Base-by-base conservation (phyloP, 164 flowering plant genomes). In the Cinnamomum micranthum region DNA sequence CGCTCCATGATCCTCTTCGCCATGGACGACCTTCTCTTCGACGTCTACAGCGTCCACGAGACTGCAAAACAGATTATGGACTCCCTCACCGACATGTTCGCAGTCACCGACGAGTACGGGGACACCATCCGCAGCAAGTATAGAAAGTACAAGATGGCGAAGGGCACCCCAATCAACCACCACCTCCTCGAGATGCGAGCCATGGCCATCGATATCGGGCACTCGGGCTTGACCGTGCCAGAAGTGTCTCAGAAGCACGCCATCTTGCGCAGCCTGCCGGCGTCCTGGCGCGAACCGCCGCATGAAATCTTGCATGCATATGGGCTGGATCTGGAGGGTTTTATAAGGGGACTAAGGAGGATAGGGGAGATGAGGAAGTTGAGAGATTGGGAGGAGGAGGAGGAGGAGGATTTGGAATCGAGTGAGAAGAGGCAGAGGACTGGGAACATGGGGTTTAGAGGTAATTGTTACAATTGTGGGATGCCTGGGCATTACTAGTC, bases 11-110 rank as follows among this genome's bases (percentile, higher is more conserved):
- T 63, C 31, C 75, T 73, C 55, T 5, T 15, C 33, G 64, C 74
- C 52, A 50, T 76, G 58, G 78, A 76, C 50, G 51, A 76, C 28
- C 20, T 63, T 11, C 70, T 76, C 35, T 22, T 65, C 19, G 13
- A 24, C 65, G 9, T 50, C 25, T 71, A n/a, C 74, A 28, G 51
- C 25, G 63, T 14, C 19, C 50, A 70, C 63, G 20, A 50, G 6
- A 71, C 70, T 5, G 74, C 78, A 4, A 65, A 71, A 20, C 51
- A 63, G 50, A 50, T 76, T 7, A 71, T 65, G 74, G 78, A 71
- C 13, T 69, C 65, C 31, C 55, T 76, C n/a, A 25, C 65, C 25
- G 15, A 23, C 5, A 6, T 50, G 22, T 76, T 50, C 55, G 69
- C 3, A n/a, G 22, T 65, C 51, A 76, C 28, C 2, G 31, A 52